Conservation (phyloP, 1,284 basidiomycete species). For the Chalciporus sp. region DNA sequence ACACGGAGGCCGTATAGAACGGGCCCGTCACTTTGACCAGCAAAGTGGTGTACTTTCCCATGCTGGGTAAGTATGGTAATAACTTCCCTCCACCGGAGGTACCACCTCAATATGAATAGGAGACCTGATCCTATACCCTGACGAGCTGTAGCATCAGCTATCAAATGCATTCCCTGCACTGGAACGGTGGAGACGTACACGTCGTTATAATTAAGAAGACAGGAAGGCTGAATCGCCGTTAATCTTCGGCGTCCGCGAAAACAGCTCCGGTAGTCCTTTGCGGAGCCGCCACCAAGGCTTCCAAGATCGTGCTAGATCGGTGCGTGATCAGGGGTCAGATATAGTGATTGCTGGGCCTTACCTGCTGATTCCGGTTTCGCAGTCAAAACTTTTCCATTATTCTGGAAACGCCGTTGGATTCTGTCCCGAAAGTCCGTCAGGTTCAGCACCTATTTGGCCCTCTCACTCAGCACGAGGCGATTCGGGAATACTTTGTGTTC, state of each 20-base stretch:
- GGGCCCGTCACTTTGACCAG: slow-evolving; percentile 2
- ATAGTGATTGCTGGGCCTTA: slow-evolving; percentile 28
- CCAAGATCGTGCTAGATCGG: slow-evolving; percentile 30
- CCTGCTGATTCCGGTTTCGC: slow-evolving; percentile 35
- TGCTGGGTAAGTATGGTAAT: background rate
- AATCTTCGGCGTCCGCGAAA: slow-evolving; percentile 27
- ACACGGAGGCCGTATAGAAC: slow-evolving; percentile 8
- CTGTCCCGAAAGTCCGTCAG: slow-evolving; percentile 11
- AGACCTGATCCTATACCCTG: background rate
- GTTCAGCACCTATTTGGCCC: background rate
- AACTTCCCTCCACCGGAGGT: background rate
- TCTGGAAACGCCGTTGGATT: slow-evolving; percentile 31
- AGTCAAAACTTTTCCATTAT: slow-evolving; percentile 22
- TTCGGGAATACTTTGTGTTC: background rate
- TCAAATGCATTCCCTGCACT: slow-evolving; percentile 5
- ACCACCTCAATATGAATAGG: background rate
- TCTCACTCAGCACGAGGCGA: slow-evolving; percentile 4
- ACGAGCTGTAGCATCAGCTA: slow-evolving; percentile 4
- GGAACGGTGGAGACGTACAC: slow-evolving; percentile 5
- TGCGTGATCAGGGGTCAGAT: slow-evolving; percentile 28
- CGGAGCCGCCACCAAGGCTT: slow-evolving; percentile 36
- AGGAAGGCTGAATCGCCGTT: slow-evolving; percentile 19
- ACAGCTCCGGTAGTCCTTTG: slow-evolving; percentile 19
- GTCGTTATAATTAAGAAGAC: slow-evolving; percentile 2
- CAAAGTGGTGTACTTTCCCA: slow-evolving; percentile 1